Evolutionary conservation across 176 grass and related monocot species (phyloP).

Genomic region (Lolium perenne): DNA sequence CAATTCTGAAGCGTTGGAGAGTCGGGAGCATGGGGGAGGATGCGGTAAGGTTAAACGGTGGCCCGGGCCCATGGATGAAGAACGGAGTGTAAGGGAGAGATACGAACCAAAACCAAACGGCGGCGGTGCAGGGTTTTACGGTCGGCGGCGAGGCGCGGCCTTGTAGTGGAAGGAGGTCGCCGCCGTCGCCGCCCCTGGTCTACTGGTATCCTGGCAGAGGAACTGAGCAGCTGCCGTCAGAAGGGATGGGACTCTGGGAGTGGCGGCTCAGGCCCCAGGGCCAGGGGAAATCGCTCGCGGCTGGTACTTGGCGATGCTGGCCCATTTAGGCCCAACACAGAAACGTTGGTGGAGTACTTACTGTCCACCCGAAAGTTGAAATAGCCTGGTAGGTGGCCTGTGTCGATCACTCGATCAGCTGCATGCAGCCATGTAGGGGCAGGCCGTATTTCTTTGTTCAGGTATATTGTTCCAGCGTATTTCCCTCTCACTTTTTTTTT

Average conservation of each 20-base stretch:
- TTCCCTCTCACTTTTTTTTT: too few relatives aligned
- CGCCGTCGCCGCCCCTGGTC: background rate
- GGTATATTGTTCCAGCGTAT: too few relatives aligned
- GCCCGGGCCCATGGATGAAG: background rate
- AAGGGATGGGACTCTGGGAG: background rate
- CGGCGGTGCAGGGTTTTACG: background rate
- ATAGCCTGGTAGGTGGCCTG: too few relatives aligned
- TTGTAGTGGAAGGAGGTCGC: background rate
- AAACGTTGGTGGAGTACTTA: too few relatives aligned
- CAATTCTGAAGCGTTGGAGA: conserved; percentile 5
- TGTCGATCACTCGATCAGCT: too few relatives aligned
- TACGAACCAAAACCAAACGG: background rate
- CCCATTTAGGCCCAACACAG: too few relatives aligned
- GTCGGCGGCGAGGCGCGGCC: background rate
- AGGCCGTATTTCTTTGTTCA: too few relatives aligned
- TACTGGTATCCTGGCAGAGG: background rate
- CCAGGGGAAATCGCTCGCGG: too few relatives aligned
- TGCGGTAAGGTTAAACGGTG: background rate
- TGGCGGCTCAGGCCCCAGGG: background rate
- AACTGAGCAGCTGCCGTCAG: conserved; percentile 1
- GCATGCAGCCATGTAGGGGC: too few relatives aligned
- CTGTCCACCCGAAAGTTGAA: too few relatives aligned
- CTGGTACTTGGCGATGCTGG: too few relatives aligned
- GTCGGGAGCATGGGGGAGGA: background rate
- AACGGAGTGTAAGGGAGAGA: background rate